Evolutionary conservation across 1,284 basidiomycete species (phyloP), one percentile per base, ranked within the genome.

Genomic region (Sanghuangporus weigelae): DNA sequence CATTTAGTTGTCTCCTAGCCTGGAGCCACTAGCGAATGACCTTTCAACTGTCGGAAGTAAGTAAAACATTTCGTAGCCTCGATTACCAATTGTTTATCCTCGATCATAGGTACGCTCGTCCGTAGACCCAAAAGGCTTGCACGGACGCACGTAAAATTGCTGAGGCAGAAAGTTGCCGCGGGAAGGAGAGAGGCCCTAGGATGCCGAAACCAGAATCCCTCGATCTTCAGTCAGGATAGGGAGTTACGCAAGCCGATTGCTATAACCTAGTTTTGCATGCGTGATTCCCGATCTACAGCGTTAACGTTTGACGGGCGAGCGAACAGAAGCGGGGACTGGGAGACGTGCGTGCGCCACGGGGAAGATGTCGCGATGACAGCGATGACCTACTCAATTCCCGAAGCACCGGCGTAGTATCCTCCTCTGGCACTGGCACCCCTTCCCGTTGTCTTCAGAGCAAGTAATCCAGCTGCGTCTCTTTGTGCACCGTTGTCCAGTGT

Each of bases 311-410:
- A 31, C 26, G 14, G 10, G 11, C 48, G 11, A 49, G 48, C 48
- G 48, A 49, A 49, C 14, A 49, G 48, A 49, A 49, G 48, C 21
- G n/a, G 11, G 11, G 48, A 5, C 10, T 8, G 2, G 5, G 1
- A 21, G n/a, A 21, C 48, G 10, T 40, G 8, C 6, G 23, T 26
- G 35, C 42, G n/a, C 35, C n/a, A 36, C 10, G 19, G 16, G 48
- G 48, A 49, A 31, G 5, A 58, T 44, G 21, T 46, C 57, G 57
- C 40, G 42, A 58, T 58, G 42, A 58, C 57, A 31, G 12, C 57
- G 42, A 58, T 21, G 14, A 58, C 26, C 42, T 58, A 44, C 26
- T 58, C 57, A 31, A 58, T 35, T 21, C 26, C 57, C 57, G 42
- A 58, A 58, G 21, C 12, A 16, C 35, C 23, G 44, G 10, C 57